Evolutionary conservation across 1,139 yeast genomes (phyloP).

Genomic region (Meyerozyma smithsonii): DNA sequence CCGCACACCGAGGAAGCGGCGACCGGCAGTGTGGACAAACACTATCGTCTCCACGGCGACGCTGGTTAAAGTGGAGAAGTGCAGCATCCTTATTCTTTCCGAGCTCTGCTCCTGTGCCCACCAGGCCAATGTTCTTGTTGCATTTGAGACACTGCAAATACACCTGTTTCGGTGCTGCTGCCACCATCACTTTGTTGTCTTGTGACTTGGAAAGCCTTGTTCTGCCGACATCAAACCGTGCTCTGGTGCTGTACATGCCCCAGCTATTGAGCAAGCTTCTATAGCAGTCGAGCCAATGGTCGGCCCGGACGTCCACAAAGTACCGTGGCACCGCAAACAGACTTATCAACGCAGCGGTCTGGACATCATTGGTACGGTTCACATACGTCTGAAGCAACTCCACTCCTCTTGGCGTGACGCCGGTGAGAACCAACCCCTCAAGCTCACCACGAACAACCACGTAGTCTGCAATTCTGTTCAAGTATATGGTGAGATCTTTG

Average conservation of each 20-base stretch:
- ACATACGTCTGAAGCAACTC: constrained; percentile 83
- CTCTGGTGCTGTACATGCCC: constrained; percentile 73
- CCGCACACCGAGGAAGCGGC: constrained; percentile 87
- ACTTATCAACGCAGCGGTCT: constrained; percentile 81
- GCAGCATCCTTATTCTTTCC: constrained; percentile 18
- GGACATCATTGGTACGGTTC: constrained; percentile 86
- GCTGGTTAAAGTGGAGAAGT: constrained; percentile 34
- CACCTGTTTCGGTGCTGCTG: constrained; percentile 67
- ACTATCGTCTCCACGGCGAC: constrained; percentile 22
- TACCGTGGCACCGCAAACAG: constrained; percentile 82
- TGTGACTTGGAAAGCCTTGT: constrained; percentile 56
- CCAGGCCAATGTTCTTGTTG: constrained; percentile 57
- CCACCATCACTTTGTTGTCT: constrained; percentile 43
- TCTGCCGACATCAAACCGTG: constrained; percentile 79
- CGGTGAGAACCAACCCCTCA: constrained; percentile 87
- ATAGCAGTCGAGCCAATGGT: constrained; percentile 75
- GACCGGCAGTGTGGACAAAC: constrained; percentile 85
- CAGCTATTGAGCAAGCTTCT: constrained; percentile 76
- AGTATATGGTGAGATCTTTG: constrained; percentile 62
- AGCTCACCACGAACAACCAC: constrained; percentile 78
- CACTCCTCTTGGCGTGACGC: constrained; percentile 79
- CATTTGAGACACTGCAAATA: constrained; percentile 79
- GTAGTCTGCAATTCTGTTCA: constrained; percentile 64
- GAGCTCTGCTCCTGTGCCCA: not conserved
- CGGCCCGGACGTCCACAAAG: constrained; percentile 65